Base-by-base conservation (phyloP, 495 filamentous ascomycete species). In the Pyrenula aspistea region DNA sequence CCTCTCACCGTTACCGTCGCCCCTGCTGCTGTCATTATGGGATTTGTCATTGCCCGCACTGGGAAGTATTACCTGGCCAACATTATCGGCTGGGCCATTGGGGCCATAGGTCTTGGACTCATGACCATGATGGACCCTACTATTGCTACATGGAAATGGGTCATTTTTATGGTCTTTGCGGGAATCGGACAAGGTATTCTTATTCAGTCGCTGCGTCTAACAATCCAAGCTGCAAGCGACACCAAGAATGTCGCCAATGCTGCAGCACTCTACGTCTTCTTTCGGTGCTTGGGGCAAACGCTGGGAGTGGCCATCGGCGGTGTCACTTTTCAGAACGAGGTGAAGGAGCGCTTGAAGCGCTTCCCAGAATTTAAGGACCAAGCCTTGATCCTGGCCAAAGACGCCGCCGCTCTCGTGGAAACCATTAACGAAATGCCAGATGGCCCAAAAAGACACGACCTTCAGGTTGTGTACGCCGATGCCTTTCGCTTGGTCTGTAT, bases 261-360 rank as follows among this genome's bases (percentile, higher is more conserved):
- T 0, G 73, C 76, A 0, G 75, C 70, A 15, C 77, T 81, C 69
- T 78, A 77, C 54, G 73, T 72, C n/a, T 82, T 83, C 67, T 73
- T 81, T 61, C 78, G 80, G 12, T 71, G 73, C 2, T 63, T 80
- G 25, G 80, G 80, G 25, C 77, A 82, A 50, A 70, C 74, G 0
- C 56, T 83, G 15, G 80, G 80, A 2, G 74, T 83, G n/a, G 80
- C 79, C 2, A 67, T 83, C 22, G 80, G 80, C 2, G 78, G 80
- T 15, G 75, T 76, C 2, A 70, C 80, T 2, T 52, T 52, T 19
- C 50, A 52, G 22, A 52, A 52, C 19, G 50, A 52, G 50, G 22
- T 52, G 50, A 52, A 24, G 50, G 22, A 52, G 19, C n/a, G 50
- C n/a, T 52, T 52, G 50, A 20, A 21, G 19, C 19, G 10, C 10